A percentile compares a stretch with the other conserved stretches of the same genome.
Conservation (phyloP, 2,329 filamentous ascomycete species). For the Hypoxylon sp. region DNA sequence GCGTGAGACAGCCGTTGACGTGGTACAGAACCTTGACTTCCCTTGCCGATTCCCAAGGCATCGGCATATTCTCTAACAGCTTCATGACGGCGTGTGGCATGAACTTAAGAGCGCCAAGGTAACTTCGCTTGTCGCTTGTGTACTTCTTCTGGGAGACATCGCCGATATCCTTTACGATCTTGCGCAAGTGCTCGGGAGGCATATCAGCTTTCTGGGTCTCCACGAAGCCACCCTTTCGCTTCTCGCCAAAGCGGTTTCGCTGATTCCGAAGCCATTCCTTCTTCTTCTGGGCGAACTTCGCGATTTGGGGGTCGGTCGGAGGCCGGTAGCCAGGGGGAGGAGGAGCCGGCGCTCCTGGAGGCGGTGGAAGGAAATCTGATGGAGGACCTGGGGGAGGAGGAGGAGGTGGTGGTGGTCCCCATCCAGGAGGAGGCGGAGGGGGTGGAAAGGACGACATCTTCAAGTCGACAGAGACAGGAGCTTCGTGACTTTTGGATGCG, state of each 20-base stretch:
- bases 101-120: conserved; percentile 96
- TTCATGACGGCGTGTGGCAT: conserved; percentile 99
- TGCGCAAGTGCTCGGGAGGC: conserved; percentile 97
- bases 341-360: conserved; percentile 72
- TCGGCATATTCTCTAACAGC: conserved; percentile 98
- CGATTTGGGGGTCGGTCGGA: conserved; percentile 83
- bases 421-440: conserved; percentile 71
- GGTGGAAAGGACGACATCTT: conserved; percentile 67
- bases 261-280: conserved; percentile 96
- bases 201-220: conserved; percentile 99
- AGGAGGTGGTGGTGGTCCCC: conserved; percentile 65
- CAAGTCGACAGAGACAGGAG: conserved; percentile 39
- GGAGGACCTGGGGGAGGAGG: conserved; percentile 71
- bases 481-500: conserved; percentile 48
- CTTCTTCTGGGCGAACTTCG: conserved; percentile 99
- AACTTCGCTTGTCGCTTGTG: conserved; percentile 97
- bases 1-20: conserved; percentile 95
- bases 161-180: conserved; percentile 98
- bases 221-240: conserved; percentile 94
- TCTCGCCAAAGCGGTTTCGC: conserved; percentile 95
- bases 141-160: conserved; percentile 99
- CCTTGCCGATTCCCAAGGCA: conserved; percentile 97
- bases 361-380: conserved; percentile 69
- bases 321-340: conserved; percentile 90
- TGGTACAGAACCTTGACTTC: conserved; percentile 99